Evolutionary conservation across 768 basidiomycete species (phyloP).

Genomic region (Coprinellus aureogranulatus): DNA sequence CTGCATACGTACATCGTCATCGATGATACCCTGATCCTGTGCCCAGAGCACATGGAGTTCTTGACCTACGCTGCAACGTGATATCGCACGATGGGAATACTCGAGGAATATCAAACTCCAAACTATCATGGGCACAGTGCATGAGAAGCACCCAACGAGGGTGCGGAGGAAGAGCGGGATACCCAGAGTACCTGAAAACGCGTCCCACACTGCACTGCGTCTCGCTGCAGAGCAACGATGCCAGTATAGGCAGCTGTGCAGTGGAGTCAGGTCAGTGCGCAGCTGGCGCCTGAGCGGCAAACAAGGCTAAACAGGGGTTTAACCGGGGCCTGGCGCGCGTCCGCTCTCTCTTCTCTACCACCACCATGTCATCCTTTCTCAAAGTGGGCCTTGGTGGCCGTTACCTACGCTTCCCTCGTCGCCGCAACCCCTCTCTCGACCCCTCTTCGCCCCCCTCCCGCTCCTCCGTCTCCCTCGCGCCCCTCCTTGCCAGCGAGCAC

Average conservation of each 20-base stretch:
- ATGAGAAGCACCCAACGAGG: not conserved
- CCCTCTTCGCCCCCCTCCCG: constrained; percentile 30
- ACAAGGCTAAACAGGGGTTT: constrained; percentile 10
- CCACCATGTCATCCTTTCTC: constrained; percentile 44
- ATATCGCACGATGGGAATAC: not conserved
- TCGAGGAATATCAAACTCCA: not conserved
- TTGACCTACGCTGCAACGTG: not conserved
- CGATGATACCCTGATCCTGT: constrained; percentile 2
- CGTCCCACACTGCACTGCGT: too few species aligned
- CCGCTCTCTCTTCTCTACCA: not conserved
- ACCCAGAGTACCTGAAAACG: too few species aligned
- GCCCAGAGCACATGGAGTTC: not conserved
- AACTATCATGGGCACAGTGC: not conserved
- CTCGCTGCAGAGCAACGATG: too few species aligned
- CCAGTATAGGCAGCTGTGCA: not conserved
- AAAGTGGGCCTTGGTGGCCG: constrained; percentile 42
- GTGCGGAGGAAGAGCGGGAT: not conserved
- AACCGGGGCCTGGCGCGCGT: constrained; percentile 3
- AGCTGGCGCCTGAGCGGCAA: constrained; percentile 1
- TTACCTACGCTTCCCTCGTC: constrained; percentile 35
- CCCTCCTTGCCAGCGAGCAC: constrained; percentile 56
- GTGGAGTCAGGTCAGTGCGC: not conserved
- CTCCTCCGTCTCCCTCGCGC: constrained; percentile 55
- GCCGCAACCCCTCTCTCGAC: constrained; percentile 50
- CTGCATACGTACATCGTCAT: not conserved